Conservation (phyloP, 371 early-diverging fungal species). For the Mortierella sp. region DNA sequence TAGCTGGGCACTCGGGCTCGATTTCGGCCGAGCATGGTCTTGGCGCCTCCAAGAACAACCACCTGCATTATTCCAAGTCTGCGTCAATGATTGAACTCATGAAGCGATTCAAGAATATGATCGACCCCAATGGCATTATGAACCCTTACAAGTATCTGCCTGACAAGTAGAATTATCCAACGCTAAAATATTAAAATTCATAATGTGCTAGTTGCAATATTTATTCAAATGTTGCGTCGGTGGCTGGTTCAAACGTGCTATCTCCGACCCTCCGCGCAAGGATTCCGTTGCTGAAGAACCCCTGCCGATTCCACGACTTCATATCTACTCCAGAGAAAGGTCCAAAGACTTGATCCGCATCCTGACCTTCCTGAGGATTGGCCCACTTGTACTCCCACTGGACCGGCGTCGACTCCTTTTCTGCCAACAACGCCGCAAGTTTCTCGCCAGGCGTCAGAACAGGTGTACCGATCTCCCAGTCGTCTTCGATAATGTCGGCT, state of each 20-base stretch:
- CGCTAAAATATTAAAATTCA: not conserved
- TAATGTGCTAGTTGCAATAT: not conserved
- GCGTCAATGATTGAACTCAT: slow-evolving; percentile 76
- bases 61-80: slow-evolving; percentile 77
- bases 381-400: slow-evolving; percentile 58
- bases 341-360: slow-evolving; percentile 48
- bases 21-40: slow-evolving; percentile 75
- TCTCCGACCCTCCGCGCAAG: slow-evolving; percentile 45
- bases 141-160: slow-evolving; percentile 83
- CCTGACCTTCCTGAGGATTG: slow-evolving; percentile 38
- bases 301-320: slow-evolving; percentile 49
- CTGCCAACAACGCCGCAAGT: slow-evolving; percentile 24
- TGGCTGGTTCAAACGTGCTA: slow-evolving; percentile 46
- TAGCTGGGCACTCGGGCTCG: slow-evolving; percentile 69
- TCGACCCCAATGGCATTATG: slow-evolving; percentile 90
- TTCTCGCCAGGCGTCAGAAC: slow-evolving; percentile 47
- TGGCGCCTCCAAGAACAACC: slow-evolving; percentile 81
- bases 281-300: slow-evolving; percentile 54
- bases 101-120: slow-evolving; percentile 76
- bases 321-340: slow-evolving; percentile 42
- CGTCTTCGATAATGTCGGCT: slow-evolving; percentile 71
- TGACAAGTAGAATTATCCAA: slow-evolving; percentile 8
- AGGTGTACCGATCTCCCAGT: slow-evolving; percentile 71
- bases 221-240: slow-evolving; percentile 28
- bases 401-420: slow-evolving; percentile 29